phyloP scores from a whole-genome alignment of 495 filamentous ascomycete genomes.

The Extremus antarcticus region DNA sequence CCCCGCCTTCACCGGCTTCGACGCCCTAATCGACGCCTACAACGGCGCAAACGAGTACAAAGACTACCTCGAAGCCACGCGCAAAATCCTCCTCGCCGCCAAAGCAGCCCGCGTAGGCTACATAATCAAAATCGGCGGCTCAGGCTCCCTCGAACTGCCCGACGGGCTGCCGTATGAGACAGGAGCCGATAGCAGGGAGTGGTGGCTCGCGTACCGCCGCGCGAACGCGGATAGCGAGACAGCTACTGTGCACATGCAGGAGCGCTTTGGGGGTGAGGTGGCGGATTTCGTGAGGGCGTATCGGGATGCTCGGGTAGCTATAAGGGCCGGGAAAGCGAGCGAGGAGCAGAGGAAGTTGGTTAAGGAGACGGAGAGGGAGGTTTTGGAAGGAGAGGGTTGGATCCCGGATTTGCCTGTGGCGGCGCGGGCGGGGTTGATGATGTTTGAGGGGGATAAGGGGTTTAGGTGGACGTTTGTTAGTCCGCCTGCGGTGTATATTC shows the following conservation, averaged over 20 bases:
- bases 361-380: slow-evolving; percentile 14
- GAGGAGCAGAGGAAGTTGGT: slow-evolving; percentile 8
- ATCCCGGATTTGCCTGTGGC: slow-evolving; percentile 23
- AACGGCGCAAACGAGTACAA: slow-evolving; percentile 20
- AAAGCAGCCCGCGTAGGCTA: slow-evolving; percentile 20
- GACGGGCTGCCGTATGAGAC: slow-evolving; percentile 10
- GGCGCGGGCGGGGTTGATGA: slow-evolving; percentile 20
- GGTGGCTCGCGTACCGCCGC: slow-evolving; percentile 25
- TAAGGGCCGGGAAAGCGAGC: slow-evolving; percentile 8
- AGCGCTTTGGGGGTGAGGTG: slow-evolving; percentile 18
- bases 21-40: slow-evolving; percentile 24
- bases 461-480: slow-evolving; percentile 23
- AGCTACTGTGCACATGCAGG: slow-evolving; percentile 24
- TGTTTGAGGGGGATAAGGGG: slow-evolving; percentile 23
- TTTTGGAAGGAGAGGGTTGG: slow-evolving; percentile 12
- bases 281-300: slow-evolving; percentile 17
- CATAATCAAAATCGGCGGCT: slow-evolving; percentile 24
- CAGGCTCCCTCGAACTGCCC: slow-evolving; percentile 19
- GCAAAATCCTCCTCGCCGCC: slow-evolving; percentile 23
- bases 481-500: slow-evolving; percentile 21
- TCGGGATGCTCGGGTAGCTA: slow-evolving; percentile 18
- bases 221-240: slow-evolving; percentile 24
- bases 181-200: slow-evolving; percentile 18
- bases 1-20: slow-evolving; percentile 18
- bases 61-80: slow-evolving; percentile 22